Conservation (phyloP, 2,329 filamentous ascomycete species). For the Penicillium frequentans region DNA sequence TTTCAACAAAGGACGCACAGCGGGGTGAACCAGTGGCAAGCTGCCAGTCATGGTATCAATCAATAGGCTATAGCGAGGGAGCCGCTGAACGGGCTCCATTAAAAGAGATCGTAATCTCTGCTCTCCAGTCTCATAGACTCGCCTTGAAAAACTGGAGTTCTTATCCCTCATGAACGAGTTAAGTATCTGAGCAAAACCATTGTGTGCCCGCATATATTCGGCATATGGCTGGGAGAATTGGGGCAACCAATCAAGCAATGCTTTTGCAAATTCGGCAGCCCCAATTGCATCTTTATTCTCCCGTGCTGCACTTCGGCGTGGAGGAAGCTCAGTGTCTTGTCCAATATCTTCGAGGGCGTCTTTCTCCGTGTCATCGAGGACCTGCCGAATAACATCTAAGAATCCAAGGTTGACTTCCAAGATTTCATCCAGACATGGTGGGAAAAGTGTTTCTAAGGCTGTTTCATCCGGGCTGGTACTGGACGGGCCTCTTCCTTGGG, state of each 20-base stretch:
- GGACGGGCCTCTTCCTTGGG: conserved; percentile 56
- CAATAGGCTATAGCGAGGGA: conserved; percentile 91
- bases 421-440: conserved; percentile 75
- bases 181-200: conserved; percentile 79
- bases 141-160: conserved; percentile 77
- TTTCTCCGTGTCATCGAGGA: conserved; percentile 81
- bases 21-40: conserved; percentile 81
- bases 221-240: conserved; percentile 88
- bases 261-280: conserved; percentile 72
- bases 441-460: conserved; percentile 76
- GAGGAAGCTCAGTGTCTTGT: conserved; percentile 50
- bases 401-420: conserved; percentile 80
- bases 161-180: conserved; percentile 73
- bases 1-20: conserved; percentile 77
- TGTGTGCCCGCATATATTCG: conserved; percentile 88
- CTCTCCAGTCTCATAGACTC: conserved; percentile 81
- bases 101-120: conserved; percentile 86
- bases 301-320: conserved; percentile 48
- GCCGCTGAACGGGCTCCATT: conserved; percentile 92
- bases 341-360: conserved; percentile 77
- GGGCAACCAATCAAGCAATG: conserved; percentile 89
- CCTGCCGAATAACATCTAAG: conserved; percentile 69
- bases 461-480: conserved; percentile 72
- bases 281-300: conserved; percentile 70
- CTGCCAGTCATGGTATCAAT: conserved; percentile 93